Evolutionary conservation across 805 yeast genomes (phyloP), one percentile per base, ranked within the genome.

Genomic region (Sugiyamaella qingdaonensis): DNA sequence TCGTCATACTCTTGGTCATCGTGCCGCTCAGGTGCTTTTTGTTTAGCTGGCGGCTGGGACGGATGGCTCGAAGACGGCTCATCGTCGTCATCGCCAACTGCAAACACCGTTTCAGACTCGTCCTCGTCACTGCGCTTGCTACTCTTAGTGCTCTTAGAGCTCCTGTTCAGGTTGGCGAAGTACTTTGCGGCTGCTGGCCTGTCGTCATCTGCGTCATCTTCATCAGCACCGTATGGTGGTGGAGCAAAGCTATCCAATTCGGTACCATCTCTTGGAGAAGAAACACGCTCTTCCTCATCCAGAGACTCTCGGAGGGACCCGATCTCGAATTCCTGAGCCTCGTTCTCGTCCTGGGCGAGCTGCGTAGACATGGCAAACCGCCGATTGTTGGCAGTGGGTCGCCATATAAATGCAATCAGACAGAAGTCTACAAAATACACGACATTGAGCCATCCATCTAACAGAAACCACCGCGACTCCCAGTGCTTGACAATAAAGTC

Each of bases 381-480:
- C 64, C 91, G 87, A 54, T 96, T 90, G 39, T 96, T 89, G 61
- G 86, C 94, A 0, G 97, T 92, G 51, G 99, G 99, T 70, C 99
- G 85, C 99, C 99, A 94, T 58, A 94, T 80, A 74, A 90, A 81
- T 4, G 96, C 88, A 58, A 94, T 77, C 9, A 90, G 80, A 62
- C 85, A 79, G 68, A 94, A 91, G 36, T 91, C 91, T 46, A 84
- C 71, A 65, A 87, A 88, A 72, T 89, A 94, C 11, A 90, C 85
- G 47, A 89, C 78, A 47, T 95, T 84, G 37, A 97, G 96, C 97
- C 98, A 91, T 73, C 95, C 95, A 62, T 92, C 97, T 44, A 85
- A 78, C 51, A 89, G 71, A 63, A 94, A 89, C 74, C 88, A 91
- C 64, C 95, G 81, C 44, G 88, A 80, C 71, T 91, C 88, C 99